These are phyloP conservation scores for Zygoascus hellenicus DNA, from an alignment of 1,139 yeast genomes.

Conservation along the genomic window DNA sequence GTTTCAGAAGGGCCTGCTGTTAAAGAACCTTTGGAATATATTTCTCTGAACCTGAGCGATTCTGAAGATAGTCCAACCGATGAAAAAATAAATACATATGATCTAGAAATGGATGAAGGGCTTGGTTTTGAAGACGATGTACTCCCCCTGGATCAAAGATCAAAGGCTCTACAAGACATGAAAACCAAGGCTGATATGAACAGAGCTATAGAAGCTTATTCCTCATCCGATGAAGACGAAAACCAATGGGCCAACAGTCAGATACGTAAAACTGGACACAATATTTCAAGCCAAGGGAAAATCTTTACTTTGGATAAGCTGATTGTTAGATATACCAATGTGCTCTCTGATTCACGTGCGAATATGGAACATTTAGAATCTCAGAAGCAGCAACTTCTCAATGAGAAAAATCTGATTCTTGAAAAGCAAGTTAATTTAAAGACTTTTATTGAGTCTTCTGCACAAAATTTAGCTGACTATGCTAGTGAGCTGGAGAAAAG, in stretches of 20 bases:
- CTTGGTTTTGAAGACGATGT: conserved; percentile 36
- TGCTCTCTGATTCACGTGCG: background rate
- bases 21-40: background rate
- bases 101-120: conserved; percentile 28
- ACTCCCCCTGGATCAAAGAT: conserved; percentile 33
- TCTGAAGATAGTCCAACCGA: conserved; percentile 2
- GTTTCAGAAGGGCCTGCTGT: background rate
- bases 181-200: conserved; percentile 37
- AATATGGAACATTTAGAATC: background rate
- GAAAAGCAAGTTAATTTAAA: conserved; percentile 1
- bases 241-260: background rate
- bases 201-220: conserved; percentile 33
- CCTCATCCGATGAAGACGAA: conserved; percentile 8
- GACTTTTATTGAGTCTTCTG: conserved; percentile 5
- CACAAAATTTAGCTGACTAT: conserved; percentile 4
- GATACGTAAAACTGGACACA: background rate
- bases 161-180: conserved; percentile 24
- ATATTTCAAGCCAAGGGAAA: background rate
- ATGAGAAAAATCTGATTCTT: conserved; percentile 6
- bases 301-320: too few relatives aligned
- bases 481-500: background rate
- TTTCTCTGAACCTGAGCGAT: conserved; percentile 5
- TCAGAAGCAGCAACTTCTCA: conserved; percentile 1
- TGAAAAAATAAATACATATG: background rate
- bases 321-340: background rate